phyloP scores from a whole-genome alignment of 192 early-diverging fungal genomes.

The Mortierella claussenii region DNA sequence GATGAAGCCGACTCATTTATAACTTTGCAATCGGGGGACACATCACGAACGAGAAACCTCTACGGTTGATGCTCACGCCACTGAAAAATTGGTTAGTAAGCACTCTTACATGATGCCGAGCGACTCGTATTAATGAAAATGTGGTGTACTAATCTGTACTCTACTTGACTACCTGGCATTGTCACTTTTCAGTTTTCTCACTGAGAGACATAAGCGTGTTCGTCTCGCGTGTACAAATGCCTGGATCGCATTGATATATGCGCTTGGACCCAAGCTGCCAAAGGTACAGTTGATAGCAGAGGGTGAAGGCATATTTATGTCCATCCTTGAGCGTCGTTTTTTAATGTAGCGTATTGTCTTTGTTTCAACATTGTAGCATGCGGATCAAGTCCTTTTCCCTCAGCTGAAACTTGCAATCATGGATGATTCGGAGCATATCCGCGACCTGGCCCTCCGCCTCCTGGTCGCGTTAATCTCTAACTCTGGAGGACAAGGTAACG shows the following conservation, averaged over 20 bases:
- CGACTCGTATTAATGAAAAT: too few species aligned
- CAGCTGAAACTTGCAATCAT: conserved; percentile 8
- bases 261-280: conserved; percentile 17
- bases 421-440: conserved; percentile 38
- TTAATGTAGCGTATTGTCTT: neutral
- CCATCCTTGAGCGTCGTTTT: neutral
- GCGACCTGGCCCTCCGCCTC: conserved; percentile 22
- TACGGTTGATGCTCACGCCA: conserved; percentile 28
- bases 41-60: conserved; percentile 27
- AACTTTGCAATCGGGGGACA: conserved; percentile 37
- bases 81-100: conserved; percentile 31
- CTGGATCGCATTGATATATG: conserved; percentile 36
- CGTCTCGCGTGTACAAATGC: conserved; percentile 26
- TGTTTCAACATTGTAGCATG: conserved; percentile 1
- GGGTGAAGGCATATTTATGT: neutral
- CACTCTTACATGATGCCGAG: too few species aligned
- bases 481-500: conserved; percentile 33
- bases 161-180: neutral
- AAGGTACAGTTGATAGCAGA: too few species aligned
- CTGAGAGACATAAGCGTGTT: conserved; percentile 21
- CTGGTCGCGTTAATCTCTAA: conserved; percentile 27
- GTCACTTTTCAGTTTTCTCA: conserved; percentile 1
- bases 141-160: too few species aligned
- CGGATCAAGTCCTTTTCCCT: conserved; percentile 22
- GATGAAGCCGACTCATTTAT: conserved; percentile 51